Evolutionary conservation across 441 rosid genomes (phyloP).

Genomic region (Codiaeum variegatum): DNA sequence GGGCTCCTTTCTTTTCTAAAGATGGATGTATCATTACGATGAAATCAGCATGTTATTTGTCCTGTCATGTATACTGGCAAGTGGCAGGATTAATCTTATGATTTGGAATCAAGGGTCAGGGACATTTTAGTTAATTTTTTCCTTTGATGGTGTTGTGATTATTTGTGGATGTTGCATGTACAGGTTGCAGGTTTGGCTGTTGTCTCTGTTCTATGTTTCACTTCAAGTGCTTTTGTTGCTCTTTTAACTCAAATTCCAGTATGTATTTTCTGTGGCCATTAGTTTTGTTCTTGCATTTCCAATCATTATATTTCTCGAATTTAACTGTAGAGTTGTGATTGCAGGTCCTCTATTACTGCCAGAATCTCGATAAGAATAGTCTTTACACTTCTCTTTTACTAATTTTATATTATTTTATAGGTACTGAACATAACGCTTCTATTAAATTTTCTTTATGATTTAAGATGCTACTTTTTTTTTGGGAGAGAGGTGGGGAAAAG

Average conservation of each 20-base stretch:
- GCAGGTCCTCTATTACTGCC: constrained; percentile 60
- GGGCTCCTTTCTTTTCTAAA: constrained; percentile 5
- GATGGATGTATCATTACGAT: constrained; percentile 8
- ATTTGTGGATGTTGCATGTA: constrained; percentile 15
- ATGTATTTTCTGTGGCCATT: constrained; percentile 19
- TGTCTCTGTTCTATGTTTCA: constrained; percentile 57
- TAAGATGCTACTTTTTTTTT: neutral
- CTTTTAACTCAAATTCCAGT: constrained; percentile 57
- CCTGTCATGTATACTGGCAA: neutral
- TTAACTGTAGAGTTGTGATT: constrained; percentile 17
- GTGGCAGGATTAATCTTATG: neutral
- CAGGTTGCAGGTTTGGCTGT: constrained; percentile 68
- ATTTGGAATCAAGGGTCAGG: neutral
- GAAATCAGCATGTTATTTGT: neutral
- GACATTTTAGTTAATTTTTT: neutral
- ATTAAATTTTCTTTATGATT: neutral
- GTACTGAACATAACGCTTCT: constrained; percentile 30
- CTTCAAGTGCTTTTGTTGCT: constrained; percentile 48
- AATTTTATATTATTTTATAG: constrained; percentile 53
- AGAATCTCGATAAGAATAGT: constrained; percentile 25
- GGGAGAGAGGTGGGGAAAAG: too few species aligned
- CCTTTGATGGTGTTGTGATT: neutral
- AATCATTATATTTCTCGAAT: neutral
- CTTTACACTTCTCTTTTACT: constrained; percentile 38
- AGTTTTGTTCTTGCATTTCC: constrained; percentile 12